phyloP scores from a whole-genome alignment of 1,284 basidiomycete genomes.

The Lignosus rhinocerotis region DNA sequence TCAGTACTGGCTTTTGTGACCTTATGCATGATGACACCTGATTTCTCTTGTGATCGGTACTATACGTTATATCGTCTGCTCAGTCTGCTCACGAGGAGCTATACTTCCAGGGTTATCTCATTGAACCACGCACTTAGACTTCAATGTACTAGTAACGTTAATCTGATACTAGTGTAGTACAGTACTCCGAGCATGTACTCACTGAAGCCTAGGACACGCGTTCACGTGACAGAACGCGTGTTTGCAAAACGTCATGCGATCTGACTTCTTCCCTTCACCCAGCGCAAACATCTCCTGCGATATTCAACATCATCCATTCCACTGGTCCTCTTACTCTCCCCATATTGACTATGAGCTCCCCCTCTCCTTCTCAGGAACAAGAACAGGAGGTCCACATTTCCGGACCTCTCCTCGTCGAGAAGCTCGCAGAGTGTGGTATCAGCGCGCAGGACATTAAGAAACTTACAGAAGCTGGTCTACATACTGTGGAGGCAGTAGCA shows the following conservation, averaged over 20 bases:
- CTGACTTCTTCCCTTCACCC: slow-evolving; percentile 6
- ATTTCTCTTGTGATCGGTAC: no score
- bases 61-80: no score
- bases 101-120: no score
- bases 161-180: no score
- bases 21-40: no score
- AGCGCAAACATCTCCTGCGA: neutral
- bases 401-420: slow-evolving; percentile 81
- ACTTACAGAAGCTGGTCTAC: slow-evolving; percentile 88
- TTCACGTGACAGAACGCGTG: slow-evolving; percentile 30
- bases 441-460: slow-evolving; percentile 94
- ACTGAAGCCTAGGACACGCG: slow-evolving; percentile 14
- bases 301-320: neutral
- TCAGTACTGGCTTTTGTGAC: no score
- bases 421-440: slow-evolving; percentile 91
- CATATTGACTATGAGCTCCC: slow-evolving; percentile 26
- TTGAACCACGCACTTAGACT: no score
- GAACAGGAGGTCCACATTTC: slow-evolving; percentile 61
- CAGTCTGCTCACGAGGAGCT: no score
- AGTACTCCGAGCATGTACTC: no score
- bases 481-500: slow-evolving; percentile 95
- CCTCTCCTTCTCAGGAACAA: slow-evolving; percentile 54
- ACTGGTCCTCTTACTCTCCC: neutral
- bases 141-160: no score
- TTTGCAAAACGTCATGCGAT: slow-evolving; percentile 12